A percentile compares a stretch with the other conserved stretches of the same genome.
phyloP scores from a whole-genome alignment of 371 early-diverging fungal species.

The Mortierella sp. region DNA sequence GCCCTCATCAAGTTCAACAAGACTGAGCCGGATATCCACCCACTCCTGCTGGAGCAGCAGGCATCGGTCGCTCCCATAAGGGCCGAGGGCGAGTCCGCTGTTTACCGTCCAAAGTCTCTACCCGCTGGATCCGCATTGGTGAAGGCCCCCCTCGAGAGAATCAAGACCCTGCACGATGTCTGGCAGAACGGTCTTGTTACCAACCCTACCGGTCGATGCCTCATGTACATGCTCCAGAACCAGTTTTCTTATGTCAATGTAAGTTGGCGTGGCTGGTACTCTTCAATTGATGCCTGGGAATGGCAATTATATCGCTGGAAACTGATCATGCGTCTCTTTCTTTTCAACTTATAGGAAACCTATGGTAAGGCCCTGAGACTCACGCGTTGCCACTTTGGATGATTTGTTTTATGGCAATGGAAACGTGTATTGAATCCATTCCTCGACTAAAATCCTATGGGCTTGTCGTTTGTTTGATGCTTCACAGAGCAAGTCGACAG shows the following conservation, averaged over 20 bases:
- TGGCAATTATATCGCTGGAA: no score
- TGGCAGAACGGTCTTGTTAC: conserved; percentile 60
- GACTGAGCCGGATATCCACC: conserved; percentile 84
- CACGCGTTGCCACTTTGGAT: no score
- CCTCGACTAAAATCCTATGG: no score
- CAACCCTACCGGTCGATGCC: conserved; percentile 54
- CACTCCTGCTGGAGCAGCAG: conserved; percentile 80
- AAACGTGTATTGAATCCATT: not conserved
- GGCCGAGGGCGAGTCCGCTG: conserved; percentile 76
- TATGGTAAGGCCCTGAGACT: not conserved
- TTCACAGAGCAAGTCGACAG: conserved; percentile 35
- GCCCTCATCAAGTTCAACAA: conserved; percentile 60
- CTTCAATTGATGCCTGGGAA: no score
- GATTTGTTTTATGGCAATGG: no score
- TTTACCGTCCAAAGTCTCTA: conserved; percentile 78
- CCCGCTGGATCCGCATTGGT: conserved; percentile 71
- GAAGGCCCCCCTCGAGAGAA: conserved; percentile 58
- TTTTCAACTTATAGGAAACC: not conserved
- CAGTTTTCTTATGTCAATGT: conserved; percentile 29
- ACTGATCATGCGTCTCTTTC: not conserved
- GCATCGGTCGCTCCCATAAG: conserved; percentile 73
- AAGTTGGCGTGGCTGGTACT: conserved; percentile 7
- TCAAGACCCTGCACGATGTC: conserved; percentile 69
- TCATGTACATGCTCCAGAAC: conserved; percentile 48
- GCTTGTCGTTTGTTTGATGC: not conserved